These are phyloP conservation scores for Neonectria hederae DNA, from an alignment of 2,329 filamentous ascomycete species.

Conservation along the genomic window DNA sequence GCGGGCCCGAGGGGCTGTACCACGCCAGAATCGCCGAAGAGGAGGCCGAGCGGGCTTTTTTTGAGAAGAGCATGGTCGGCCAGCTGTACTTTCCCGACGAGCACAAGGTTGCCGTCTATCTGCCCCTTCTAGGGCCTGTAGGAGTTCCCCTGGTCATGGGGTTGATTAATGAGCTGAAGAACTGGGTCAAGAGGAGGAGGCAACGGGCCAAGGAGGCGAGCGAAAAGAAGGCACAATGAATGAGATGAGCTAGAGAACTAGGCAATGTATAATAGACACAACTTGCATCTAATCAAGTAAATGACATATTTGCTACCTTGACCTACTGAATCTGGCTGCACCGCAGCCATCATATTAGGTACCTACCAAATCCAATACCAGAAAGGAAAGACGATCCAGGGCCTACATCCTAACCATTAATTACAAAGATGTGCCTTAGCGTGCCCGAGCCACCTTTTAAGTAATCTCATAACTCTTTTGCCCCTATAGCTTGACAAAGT, in stretches of 20 bases:
- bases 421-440: background rate
- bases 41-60: constrained; percentile 93
- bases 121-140: constrained; percentile 89
- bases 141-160: constrained; percentile 90
- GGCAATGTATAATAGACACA: constrained; percentile 31
- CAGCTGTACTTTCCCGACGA: constrained; percentile 99
- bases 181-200: constrained; percentile 60
- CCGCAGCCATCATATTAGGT: background rate
- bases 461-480: background rate
- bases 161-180: constrained; percentile 81
- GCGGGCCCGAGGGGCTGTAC: constrained; percentile 72
- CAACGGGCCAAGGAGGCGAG: constrained; percentile 53
- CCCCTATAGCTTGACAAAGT: background rate
- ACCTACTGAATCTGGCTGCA: background rate
- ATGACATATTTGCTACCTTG: constrained; percentile 5
- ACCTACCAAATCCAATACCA: background rate
- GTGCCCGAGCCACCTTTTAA: background rate
- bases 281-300: constrained; percentile 19
- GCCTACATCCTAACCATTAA: background rate
- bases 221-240: constrained; percentile 50
- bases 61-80: constrained; percentile 98
- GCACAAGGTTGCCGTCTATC: constrained; percentile 95
- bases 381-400: background rate
- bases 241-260: background rate
- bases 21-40: constrained; percentile 86